Conservation (phyloP, 208 protist genomes). For the Trypanosoma mega region DNA sequence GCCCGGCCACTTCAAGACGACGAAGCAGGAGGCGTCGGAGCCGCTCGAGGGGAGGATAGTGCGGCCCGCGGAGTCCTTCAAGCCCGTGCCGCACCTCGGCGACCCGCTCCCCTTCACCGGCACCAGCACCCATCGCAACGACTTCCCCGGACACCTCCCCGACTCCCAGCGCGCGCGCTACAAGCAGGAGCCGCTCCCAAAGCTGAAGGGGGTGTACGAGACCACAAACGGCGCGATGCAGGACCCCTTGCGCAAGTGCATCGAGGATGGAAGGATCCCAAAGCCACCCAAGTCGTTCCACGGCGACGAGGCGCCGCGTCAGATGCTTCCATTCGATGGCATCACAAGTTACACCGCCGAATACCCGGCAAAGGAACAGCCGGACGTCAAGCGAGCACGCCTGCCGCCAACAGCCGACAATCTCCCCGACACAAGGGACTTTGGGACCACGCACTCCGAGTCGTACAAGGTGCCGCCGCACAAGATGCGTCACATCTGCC, state of each 20-base stretch:
- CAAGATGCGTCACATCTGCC: slow-evolving; percentile 66
- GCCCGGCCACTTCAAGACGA: slow-evolving; percentile 87
- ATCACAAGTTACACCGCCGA: slow-evolving; percentile 87
- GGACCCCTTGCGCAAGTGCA: slow-evolving; percentile 64
- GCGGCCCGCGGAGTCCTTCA: slow-evolving; percentile 85
- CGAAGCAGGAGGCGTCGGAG: slow-evolving; percentile 87
- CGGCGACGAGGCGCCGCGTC: slow-evolving; percentile 51
- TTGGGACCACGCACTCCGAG: slow-evolving; percentile 60
- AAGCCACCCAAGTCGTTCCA: slow-evolving; percentile 78
- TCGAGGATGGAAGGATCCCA: slow-evolving; percentile 44
- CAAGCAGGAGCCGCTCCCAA: slow-evolving; percentile 74
- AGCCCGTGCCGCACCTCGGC: slow-evolving; percentile 53
- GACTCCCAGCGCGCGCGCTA: slow-evolving; percentile 62
- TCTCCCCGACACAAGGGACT: slow-evolving; percentile 83
- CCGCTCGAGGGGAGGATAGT: slow-evolving; percentile 65
- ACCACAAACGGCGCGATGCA: slow-evolving; percentile 86
- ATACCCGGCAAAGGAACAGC: slow-evolving; percentile 82
- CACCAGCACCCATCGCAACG: slow-evolving; percentile 86
- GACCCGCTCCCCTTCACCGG: slow-evolving; percentile 74
- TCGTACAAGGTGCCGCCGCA: slow-evolving; percentile 64
- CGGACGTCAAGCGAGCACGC: slow-evolving; percentile 29
- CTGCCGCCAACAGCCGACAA: slow-evolving; percentile 17
- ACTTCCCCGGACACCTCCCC: slow-evolving; percentile 86
- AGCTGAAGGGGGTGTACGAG: slow-evolving; percentile 75
- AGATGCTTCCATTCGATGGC: slow-evolving; percentile 75